Evolutionary conservation across 257 asterid genomes (phyloP), one percentile per base, ranked within the genome.

Genomic region (Rehmannia glutinosa): DNA sequence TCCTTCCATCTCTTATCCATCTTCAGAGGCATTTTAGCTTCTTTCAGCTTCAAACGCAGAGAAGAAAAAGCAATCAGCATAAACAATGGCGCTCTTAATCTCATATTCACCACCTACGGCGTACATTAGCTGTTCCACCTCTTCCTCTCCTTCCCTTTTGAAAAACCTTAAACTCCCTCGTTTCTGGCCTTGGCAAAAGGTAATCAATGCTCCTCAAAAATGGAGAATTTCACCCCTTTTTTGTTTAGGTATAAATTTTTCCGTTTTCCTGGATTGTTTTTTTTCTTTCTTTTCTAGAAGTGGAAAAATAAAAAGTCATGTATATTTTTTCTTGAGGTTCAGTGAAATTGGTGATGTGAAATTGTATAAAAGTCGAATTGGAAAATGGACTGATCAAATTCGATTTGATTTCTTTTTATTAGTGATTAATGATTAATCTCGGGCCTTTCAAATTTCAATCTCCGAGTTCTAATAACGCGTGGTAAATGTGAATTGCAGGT

Each of bases 111-210:
- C 75, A 17, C 81, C 91, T 3, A 72, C 74, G 1, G 63, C 81
- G 69, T 61, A 64, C 42, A 49, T 79, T 39, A 78, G 70, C 81
- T 78, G 86, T 78, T 73, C 78, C 72, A 30, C 84, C 59, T 21
- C 81, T 32, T 76, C 80, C 47, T 72, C 90, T 16, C 73, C 91
- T 13, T 52, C 85, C 50, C 64, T 76, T n/a, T 73, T 84, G 0
- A 77, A 82, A 57, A 66, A 76, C 47, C 83, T 84, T 32, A 87
- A 80, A 46, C 38, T 86, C 77, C 98, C 98, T 68, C 95, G 91
- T 53, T 86, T 84, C 77, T 90, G 95, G 96, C 98, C 98, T 2
- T 88, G 97, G 96, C 94, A 93, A 68, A 93, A 84, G 96, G 92
- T 87, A 81, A 66, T 42, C 15, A 11, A 12, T 20, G 1, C 3